Evolutionary conservation across 345 rosid genomes (phyloP).

Genomic region (Lepidium africanum): DNA sequence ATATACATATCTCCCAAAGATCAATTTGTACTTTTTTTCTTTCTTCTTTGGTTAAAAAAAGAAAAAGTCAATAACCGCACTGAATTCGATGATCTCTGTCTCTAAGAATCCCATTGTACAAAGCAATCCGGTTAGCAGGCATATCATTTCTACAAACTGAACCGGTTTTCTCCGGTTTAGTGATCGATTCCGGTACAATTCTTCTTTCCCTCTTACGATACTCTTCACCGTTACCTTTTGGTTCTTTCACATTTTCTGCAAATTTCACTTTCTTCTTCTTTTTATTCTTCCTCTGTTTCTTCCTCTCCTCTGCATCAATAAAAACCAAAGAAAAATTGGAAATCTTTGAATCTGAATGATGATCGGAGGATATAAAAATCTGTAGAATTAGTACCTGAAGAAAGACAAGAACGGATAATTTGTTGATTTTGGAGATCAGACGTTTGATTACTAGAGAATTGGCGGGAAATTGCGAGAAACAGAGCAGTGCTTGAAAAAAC

Average conservation of each 20-base stretch:
- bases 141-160: constrained; percentile 38
- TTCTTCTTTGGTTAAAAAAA: not conserved
- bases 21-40: not conserved
- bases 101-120: constrained; percentile 61
- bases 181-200: constrained; percentile 9
- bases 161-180: constrained; percentile 10
- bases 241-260: constrained; percentile 71
- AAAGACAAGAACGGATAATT: constrained; percentile 46
- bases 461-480: constrained; percentile 57
- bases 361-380: not conserved
- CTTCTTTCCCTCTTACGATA: constrained; percentile 39
- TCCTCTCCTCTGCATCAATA: constrained; percentile 34
- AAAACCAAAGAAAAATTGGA: not conserved
- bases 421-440: constrained; percentile 2
- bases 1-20: not conserved
- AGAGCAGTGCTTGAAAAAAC: constrained; percentile 68
- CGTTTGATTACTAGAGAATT: constrained; percentile 21
- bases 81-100: constrained; percentile 42
- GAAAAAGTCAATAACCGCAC: constrained; percentile 34
- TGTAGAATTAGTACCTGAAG: constrained; percentile 39
- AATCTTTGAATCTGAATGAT: not conserved
- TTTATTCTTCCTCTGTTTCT: constrained; percentile 32
- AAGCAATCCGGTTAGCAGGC: constrained; percentile 55
- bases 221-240: constrained; percentile 46
- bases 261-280: constrained; percentile 56